These are phyloP conservation scores for Cutaneotrichosporon cavernicola DNA, from an alignment of 1,284 basidiomycete genomes.

Conservation along the genomic window DNA sequence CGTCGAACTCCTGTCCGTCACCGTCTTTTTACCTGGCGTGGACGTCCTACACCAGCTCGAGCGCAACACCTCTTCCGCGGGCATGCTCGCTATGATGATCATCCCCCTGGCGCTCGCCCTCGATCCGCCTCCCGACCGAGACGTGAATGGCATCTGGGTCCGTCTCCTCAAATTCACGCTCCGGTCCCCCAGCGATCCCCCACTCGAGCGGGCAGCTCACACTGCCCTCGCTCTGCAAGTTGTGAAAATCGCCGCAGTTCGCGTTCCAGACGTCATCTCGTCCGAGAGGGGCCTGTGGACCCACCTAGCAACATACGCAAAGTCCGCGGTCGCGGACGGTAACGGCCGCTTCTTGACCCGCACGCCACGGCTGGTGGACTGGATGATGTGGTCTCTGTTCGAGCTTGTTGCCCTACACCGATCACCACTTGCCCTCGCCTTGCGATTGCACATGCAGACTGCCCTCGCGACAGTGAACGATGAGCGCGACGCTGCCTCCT, in stretches of 20 bases:
- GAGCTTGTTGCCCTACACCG: slow-evolving; percentile 66
- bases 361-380: slow-evolving; percentile 58
- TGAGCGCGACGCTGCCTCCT: neutral
- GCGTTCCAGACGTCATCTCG: slow-evolving; percentile 54
- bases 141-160: slow-evolving; percentile 60
- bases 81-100: slow-evolving; percentile 60
- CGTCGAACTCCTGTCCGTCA: slow-evolving; percentile 59
- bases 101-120: slow-evolving; percentile 64
- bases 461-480: slow-evolving; percentile 4
- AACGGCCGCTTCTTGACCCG: slow-evolving; percentile 29
- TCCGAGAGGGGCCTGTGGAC: slow-evolving; percentile 41
- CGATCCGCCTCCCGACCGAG: slow-evolving; percentile 58
- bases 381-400: slow-evolving; percentile 69
- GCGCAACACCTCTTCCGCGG: slow-evolving; percentile 59
- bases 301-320: slow-evolving; percentile 27
- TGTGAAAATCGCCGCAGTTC: slow-evolving; percentile 66
- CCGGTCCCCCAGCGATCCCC: slow-evolving; percentile 54
- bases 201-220: slow-evolving; percentile 26
- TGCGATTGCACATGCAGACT: slow-evolving; percentile 62
- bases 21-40: slow-evolving; percentile 61
- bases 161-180: slow-evolving; percentile 61
- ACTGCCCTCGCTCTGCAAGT: slow-evolving; percentile 63
- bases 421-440: slow-evolving; percentile 64
- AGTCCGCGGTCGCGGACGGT: slow-evolving; percentile 25
- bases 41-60: slow-evolving; percentile 64